These are phyloP conservation scores for Calonectria pauciramosa DNA, from an alignment of 2,329 filamentous ascomycete species.

Conservation along the genomic window DNA sequence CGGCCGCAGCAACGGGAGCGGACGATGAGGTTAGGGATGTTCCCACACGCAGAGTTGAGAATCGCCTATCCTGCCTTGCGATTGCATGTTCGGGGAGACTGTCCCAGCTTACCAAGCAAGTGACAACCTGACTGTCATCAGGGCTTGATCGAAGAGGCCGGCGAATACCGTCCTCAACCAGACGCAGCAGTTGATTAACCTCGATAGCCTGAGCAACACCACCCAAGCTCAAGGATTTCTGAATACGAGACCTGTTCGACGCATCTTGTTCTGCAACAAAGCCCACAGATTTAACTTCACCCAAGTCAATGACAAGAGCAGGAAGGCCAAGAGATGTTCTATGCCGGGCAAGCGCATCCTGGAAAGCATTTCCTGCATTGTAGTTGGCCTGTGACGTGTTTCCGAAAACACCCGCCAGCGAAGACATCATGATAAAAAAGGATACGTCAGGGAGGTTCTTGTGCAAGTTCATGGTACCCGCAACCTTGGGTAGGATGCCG, in stretches of 20 bases:
- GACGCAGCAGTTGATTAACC: neutral
- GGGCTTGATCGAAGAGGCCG: neutral
- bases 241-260: neutral
- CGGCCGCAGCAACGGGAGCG: neutral
- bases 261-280: neutral
- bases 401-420: slow-evolving; percentile 51
- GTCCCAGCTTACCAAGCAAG: neutral
- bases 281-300: neutral
- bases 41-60: neutral
- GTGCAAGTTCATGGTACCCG: slow-evolving; percentile 49
- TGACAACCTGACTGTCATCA: neutral
- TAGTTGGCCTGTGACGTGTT: slow-evolving; percentile 56
- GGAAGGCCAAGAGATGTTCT: slow-evolving; percentile 27
- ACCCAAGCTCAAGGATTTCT: neutral
- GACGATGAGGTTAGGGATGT: neutral
- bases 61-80: neutral
- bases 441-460: slow-evolving; percentile 40
- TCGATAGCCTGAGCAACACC: neutral
- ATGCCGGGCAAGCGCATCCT: slow-evolving; percentile 43
- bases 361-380: slow-evolving; percentile 50
- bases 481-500: slow-evolving; percentile 49
- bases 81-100: neutral
- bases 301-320: slow-evolving; percentile 36
- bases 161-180: neutral
- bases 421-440: slow-evolving; percentile 56